Percentiles rank a stretch among this genome's conserved stretches.
Evolutionary conservation across 2,329 filamentous ascomycete genomes (phyloP).

Genomic region (Orbilia oligospora): DNA sequence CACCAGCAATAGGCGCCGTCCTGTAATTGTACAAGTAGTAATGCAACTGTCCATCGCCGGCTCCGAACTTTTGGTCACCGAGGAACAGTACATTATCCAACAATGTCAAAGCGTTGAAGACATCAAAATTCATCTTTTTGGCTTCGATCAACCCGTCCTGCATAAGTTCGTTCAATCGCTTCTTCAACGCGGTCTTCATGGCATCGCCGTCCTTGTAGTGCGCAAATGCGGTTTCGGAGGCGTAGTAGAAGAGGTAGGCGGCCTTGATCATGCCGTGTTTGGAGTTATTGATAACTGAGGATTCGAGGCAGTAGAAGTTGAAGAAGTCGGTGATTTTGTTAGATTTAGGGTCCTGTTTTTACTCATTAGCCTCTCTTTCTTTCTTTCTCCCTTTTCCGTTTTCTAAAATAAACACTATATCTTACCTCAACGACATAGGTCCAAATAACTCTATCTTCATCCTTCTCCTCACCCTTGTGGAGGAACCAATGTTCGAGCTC

Average conservation of each 20-base stretch:
- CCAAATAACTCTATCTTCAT: constrained; percentile 87
- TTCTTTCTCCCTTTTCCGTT: not conserved
- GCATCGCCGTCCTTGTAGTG: constrained; percentile 61
- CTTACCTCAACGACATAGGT: constrained; percentile 87
- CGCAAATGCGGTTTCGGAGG: constrained; percentile 80
- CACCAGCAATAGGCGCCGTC: constrained; percentile 85
- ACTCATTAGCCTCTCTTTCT: constrained; percentile 61
- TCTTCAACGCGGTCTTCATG: constrained; percentile 75
- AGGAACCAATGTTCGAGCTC: constrained; percentile 92
- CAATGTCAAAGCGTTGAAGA: constrained; percentile 94
- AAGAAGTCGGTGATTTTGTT: constrained; percentile 95
- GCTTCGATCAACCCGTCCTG: constrained; percentile 89
- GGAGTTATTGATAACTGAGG: constrained; percentile 85
- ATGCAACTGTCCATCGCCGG: constrained; percentile 93
- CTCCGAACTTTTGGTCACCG: constrained; percentile 92
- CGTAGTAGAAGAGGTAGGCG: constrained; percentile 98
- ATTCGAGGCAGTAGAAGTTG: constrained; percentile 96
- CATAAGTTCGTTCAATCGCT: constrained; percentile 83
- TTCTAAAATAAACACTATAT: not conserved
- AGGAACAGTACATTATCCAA: constrained; percentile 96
- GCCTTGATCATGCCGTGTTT: constrained; percentile 86
- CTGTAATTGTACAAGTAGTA: constrained; percentile 99
- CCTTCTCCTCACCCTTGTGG: constrained; percentile 74
- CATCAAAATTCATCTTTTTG: constrained; percentile 87
- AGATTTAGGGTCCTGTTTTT: constrained; percentile 73